phyloP scores from a whole-genome alignment of 225 moss, liverwort and hornwort species.

The Rhytidiadelphus loreus region DNA sequence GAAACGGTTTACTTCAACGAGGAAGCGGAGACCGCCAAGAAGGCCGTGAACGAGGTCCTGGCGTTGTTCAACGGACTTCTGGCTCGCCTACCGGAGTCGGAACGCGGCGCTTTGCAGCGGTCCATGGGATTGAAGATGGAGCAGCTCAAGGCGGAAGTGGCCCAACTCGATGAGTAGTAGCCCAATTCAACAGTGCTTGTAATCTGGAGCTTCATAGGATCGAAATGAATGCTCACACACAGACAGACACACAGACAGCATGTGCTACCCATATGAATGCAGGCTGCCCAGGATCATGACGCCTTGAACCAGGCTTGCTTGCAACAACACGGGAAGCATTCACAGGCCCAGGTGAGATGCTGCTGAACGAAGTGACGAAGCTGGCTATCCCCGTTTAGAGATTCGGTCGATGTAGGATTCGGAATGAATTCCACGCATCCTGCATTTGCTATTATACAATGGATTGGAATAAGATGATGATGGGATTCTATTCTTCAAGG shows the following conservation, averaged over 20 bases:
- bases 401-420: not conserved
- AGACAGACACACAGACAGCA: not conserved
- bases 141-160: constrained; percentile 61
- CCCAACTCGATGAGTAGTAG: constrained; percentile 36
- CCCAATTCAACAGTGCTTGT: not conserved
- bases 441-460: not conserved
- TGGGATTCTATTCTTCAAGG: not conserved
- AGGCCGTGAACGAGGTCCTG: constrained; percentile 44
- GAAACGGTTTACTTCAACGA: constrained; percentile 62
- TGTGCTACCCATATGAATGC: not conserved
- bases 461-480: not conserved
- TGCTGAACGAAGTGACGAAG: not conserved
- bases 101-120: constrained; percentile 46
- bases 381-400: not conserved
- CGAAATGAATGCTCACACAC: not conserved
- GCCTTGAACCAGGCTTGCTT: not conserved
- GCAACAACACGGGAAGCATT: not conserved
- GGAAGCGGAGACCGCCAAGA: constrained; percentile 43
- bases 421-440: not conserved
- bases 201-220: not conserved
- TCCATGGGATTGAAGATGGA: constrained; percentile 64
- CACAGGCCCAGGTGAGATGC: not conserved
- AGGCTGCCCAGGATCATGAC: not conserved
- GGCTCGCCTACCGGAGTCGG: constrained; percentile 28
- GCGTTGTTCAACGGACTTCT: constrained; percentile 31